Evolutionary conservation across 1,284 basidiomycete genomes (phyloP), one percentile per base, ranked within the genome.

Genomic region (Peniophora sp.): DNA sequence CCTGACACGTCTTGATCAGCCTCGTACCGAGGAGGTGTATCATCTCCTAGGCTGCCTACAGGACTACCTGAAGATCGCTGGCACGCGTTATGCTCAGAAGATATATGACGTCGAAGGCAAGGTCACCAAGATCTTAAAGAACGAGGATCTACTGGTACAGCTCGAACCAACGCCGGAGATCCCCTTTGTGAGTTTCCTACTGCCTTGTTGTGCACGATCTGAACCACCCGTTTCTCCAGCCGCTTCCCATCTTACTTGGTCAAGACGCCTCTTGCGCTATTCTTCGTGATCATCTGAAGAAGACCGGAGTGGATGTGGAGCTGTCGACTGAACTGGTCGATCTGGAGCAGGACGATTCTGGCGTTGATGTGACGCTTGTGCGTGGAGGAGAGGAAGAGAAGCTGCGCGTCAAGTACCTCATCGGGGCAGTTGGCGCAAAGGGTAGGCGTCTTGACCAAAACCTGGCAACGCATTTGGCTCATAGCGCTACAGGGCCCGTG

Each of bases 371-470:
- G 6, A 32, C 27, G 27, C 27, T 41, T 16, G 8, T n/a, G 39
- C 39, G 16, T n/a, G 5, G 16, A 41, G 20, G 39, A n/a, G n/a
- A 41, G 39, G 39, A 22, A n/a, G 39, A 17, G 8, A 22, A 41
- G 16, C 16, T 22, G 5, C 39, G 38, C 16, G 39, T 41, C 39
- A 50, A 52, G 1, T 69, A 59, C 41, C 47, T 72, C 0, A 55
- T 72, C 14, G 70, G 69, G 0, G 58, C 68, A 0, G 69, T 72
- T 55, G 70, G 70, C 14, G 69, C 63, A 6, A 59, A 56, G 58
- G 64, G 69, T 69, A n/a, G n/a, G 8, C n/a, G 16, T 5, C n/a
- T 41, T 8, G 38, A 41, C 19, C 38, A 16, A 6, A 5, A 8
- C 19, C n/a, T 41, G 34, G 22, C 11, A 45, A 27, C 16, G 16